phyloP scores from a whole-genome alignment of 495 filamentous ascomycete genomes.

The Daldinia grandis region DNA sequence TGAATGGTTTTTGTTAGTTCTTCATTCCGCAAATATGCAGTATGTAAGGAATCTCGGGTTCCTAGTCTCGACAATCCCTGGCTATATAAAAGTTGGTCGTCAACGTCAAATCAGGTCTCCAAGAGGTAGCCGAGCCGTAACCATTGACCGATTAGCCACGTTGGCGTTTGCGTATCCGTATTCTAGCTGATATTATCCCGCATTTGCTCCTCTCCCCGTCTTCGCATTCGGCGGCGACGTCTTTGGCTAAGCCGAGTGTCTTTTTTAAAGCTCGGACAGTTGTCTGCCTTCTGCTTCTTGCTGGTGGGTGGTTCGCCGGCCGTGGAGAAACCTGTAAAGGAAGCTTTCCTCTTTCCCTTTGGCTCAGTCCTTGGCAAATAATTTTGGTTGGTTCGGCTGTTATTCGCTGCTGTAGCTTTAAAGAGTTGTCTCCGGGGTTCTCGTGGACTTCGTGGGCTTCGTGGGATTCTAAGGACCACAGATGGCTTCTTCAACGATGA shows the following conservation, averaged over 20 bases:
- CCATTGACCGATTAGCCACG: no score
- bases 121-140: not conserved
- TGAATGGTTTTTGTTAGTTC: not conserved
- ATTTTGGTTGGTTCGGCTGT: not conserved
- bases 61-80: not conserved
- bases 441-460: no score
- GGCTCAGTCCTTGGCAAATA: not conserved
- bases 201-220: not conserved
- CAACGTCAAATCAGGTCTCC: not conserved
- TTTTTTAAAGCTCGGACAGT: not conserved
- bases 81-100: not conserved
- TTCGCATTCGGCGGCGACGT: not conserved
- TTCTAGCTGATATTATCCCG: not conserved
- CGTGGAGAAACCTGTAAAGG: not conserved
- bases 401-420: not conserved
- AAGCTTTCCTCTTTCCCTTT: conserved; percentile 3
- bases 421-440: not conserved
- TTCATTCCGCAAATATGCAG: not conserved
- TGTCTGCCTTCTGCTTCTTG: conserved; percentile 6
- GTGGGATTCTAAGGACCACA: not conserved
- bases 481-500: not conserved
- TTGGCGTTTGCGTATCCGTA: not conserved
- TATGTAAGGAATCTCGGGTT: not conserved
- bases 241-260: not conserved
- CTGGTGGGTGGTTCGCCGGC: not conserved